Conservation (phyloP, 1,284 basidiomycete genomes). For the Mycena citricolor region DNA sequence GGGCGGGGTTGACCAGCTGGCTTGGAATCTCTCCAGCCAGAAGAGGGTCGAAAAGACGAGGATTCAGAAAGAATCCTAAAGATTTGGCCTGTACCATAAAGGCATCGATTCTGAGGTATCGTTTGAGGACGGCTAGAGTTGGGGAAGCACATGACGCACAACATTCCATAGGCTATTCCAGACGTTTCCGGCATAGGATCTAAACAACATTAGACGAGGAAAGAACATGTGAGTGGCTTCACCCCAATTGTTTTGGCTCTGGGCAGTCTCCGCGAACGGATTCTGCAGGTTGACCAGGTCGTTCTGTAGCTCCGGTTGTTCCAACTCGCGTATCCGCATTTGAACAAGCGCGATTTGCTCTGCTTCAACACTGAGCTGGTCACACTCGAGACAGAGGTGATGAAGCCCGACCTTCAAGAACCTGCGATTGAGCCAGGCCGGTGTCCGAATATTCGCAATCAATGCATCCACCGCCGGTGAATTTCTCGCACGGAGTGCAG, state of each 20-base stretch:
- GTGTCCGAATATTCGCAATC: conserved; percentile 19
- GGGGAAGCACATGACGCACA: no score
- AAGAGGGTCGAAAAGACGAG: conserved; percentile 19
- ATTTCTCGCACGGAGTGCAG: conserved; percentile 7
- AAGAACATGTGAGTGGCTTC: no score
- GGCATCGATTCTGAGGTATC: no score
- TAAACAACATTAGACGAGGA: no score
- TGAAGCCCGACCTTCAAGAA: conserved; percentile 13
- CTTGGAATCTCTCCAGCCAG: conserved; percentile 28
- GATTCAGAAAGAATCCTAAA: not conserved
- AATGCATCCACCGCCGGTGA: conserved; percentile 7
- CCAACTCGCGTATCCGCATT: conserved; percentile 12
- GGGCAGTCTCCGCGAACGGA: no score
- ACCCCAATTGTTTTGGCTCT: no score
- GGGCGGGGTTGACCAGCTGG: conserved; percentile 9
- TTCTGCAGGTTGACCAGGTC: conserved; percentile 9
- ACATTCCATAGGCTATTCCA: no score
- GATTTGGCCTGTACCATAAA: no score
- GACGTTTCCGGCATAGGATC: no score
- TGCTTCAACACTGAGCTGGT: no score
- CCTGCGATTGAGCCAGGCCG: conserved; percentile 9
- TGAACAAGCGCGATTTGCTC: conserved; percentile 18
- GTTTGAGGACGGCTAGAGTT: no score
- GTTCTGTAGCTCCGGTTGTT: conserved; percentile 1
- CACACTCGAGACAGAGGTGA: not conserved